Evolutionary conservation across 306 rosid genomes (phyloP).

Genomic region (Neltuma alba): DNA sequence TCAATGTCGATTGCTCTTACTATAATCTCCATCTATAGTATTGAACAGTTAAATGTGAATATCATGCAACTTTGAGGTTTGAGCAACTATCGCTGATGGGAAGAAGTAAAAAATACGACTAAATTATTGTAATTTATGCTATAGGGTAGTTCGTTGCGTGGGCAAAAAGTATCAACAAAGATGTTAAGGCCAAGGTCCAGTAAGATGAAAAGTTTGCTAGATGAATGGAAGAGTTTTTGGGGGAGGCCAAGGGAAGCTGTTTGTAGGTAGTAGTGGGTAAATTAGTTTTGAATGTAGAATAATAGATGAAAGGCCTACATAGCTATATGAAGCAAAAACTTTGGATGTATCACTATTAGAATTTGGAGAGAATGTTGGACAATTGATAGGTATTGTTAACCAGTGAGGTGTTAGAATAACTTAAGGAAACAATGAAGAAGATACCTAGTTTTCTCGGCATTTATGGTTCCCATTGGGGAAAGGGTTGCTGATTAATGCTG

Average conservation of each 20-base stretch:
- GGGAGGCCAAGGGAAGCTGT: neutral
- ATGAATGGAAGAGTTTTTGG: neutral
- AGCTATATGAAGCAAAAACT: neutral
- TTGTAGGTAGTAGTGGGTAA: neutral
- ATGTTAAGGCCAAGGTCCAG: neutral
- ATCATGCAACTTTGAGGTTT: neutral
- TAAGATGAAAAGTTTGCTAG: neutral
- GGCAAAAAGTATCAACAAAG: neutral
- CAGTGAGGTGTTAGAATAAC: neutral
- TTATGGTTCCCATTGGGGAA: neutral
- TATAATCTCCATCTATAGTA: neutral
- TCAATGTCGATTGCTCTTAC: neutral
- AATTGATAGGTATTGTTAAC: neutral
- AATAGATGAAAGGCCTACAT: neutral
- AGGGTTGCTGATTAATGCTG: neutral
- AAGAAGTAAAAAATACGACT: neutral
- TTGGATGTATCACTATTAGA: neutral
- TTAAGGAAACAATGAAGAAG: neutral
- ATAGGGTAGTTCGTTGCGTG: neutral
- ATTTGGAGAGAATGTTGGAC: neutral
- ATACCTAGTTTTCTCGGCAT: neutral
- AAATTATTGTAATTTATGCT: neutral
- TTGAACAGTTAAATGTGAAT: neutral
- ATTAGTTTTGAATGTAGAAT: neutral
- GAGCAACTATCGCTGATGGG: neutral